phyloP scores from a whole-genome alignment of 306 rosid species.

The Prunus armeniaca region DNA sequence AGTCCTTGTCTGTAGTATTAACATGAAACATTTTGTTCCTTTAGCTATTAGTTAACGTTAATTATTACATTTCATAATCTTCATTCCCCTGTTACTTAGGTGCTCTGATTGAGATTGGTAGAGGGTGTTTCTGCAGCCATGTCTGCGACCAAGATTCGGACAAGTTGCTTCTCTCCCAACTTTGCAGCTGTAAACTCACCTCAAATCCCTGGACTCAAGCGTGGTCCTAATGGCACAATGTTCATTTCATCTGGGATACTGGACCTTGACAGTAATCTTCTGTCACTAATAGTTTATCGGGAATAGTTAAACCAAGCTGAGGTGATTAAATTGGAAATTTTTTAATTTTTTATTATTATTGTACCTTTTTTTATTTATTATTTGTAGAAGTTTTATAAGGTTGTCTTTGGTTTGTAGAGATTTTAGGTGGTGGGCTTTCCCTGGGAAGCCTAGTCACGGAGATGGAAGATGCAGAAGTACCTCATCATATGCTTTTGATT shows the following conservation, averaged over 20 bases:
- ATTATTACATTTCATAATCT: background rate
- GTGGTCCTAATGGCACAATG: constrained; percentile 73
- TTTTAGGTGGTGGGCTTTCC: constrained; percentile 82
- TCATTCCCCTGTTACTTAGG: background rate
- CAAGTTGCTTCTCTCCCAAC: constrained; percentile 81
- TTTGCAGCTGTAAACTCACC: constrained; percentile 35
- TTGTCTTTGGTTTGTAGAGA: constrained; percentile 41
- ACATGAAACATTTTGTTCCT: background rate
- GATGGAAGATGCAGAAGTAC: constrained; percentile 95
- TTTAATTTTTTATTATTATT: background rate
- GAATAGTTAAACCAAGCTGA: background rate
- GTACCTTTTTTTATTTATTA: background rate
- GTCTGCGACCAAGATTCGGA: constrained; percentile 51
- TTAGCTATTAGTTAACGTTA: background rate
- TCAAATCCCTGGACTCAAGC: constrained; percentile 60
- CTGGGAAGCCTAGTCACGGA: constrained; percentile 85
- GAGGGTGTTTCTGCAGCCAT: constrained; percentile 36
- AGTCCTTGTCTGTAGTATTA: background rate
- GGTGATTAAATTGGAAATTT: background rate
- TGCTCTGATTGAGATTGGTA: constrained; percentile 18
- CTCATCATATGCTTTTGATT: constrained; percentile 95
- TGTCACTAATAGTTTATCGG: constrained; percentile 7
- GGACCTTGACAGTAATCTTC: constrained; percentile 75
- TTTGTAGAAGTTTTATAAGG: constrained; percentile 8
- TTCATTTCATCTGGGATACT: constrained; percentile 75